These are phyloP conservation scores for Scedosporium boydii DNA, from an alignment of 2,329 filamentous ascomycete species.

Conservation along the genomic window DNA sequence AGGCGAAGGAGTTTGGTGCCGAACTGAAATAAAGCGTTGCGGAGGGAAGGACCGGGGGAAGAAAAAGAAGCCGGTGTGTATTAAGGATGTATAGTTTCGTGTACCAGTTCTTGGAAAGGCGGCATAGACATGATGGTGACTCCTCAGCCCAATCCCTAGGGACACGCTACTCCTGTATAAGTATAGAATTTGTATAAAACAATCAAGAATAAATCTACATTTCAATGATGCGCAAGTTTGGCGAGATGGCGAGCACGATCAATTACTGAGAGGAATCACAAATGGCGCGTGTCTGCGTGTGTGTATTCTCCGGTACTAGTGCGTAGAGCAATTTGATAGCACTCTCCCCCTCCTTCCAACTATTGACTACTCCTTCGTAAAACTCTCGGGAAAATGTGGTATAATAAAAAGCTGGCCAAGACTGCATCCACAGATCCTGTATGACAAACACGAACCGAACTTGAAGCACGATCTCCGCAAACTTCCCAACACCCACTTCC, in stretches of 20 bases:
- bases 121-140: conserved; percentile 7
- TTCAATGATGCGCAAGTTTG: background rate
- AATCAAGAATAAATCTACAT: conserved; percentile 6
- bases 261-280: background rate
- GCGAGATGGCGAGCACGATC: background rate
- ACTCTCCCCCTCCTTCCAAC: background rate
- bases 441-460: background rate
- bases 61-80: background rate
- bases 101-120: conserved; percentile 6
- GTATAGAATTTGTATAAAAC: conserved; percentile 10
- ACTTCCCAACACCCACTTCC: background rate
- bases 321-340: background rate
- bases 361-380: background rate
- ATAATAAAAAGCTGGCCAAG: background rate
- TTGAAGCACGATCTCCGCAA: background rate
- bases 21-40: background rate
- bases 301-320: background rate
- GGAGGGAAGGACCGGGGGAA: background rate
- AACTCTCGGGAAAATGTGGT: background rate
- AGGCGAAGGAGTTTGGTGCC: conserved; percentile 12
- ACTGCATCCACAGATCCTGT: background rate
- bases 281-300: background rate
- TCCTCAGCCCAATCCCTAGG: conserved; percentile 7
- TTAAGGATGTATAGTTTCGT: conserved; percentile 3
- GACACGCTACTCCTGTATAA: background rate